Evolutionary conservation across 768 basidiomycete species (phyloP).

Genomic region (Agrocybe chaxingu): DNA sequence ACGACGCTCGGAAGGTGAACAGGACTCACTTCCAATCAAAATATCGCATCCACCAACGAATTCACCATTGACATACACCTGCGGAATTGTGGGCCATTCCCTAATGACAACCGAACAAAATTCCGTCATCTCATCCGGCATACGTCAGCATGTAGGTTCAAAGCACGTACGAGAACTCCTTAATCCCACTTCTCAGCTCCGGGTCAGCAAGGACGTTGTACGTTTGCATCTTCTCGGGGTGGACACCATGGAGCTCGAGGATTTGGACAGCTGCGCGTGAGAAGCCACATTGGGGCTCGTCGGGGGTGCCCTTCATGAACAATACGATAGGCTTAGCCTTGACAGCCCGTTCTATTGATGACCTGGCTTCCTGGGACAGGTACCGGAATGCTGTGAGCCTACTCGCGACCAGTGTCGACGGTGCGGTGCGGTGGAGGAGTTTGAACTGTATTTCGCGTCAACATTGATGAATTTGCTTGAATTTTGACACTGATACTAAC

Average conservation of each 20-base stretch:
- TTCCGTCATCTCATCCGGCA: neutral
- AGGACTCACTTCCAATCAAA: slow-evolving; percentile 69
- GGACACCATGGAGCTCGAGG: slow-evolving; percentile 78
- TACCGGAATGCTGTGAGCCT: slow-evolving; percentile 39
- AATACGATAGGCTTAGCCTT: slow-evolving; percentile 75
- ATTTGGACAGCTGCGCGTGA: slow-evolving; percentile 92
- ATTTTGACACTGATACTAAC: slow-evolving; percentile 28
- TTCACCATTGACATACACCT: slow-evolving; percentile 91
- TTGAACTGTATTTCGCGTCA: slow-evolving; percentile 21
- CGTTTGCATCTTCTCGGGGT: slow-evolving; percentile 76
- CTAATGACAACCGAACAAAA: slow-evolving; percentile 35
- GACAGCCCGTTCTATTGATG: slow-evolving; percentile 70
- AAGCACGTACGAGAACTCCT: slow-evolving; percentile 88
- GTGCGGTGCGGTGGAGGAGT: slow-evolving; percentile 26
- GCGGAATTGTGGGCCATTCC: slow-evolving; percentile 98
- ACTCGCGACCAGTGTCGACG: slow-evolving; percentile 23
- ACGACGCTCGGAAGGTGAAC: slow-evolving; percentile 5
- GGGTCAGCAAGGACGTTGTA: slow-evolving; percentile 88
- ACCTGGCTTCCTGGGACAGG: slow-evolving; percentile 60
- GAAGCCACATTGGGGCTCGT: slow-evolving; percentile 89
- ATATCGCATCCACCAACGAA: slow-evolving; percentile 99
- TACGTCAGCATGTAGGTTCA: neutral
- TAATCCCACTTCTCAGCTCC: slow-evolving; percentile 84
- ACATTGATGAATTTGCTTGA: neutral
- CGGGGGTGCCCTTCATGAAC: slow-evolving; percentile 97